Evolutionary conservation across 116 monocot genomes (phyloP).

Genomic region (Dioscorea cayenensis): DNA sequence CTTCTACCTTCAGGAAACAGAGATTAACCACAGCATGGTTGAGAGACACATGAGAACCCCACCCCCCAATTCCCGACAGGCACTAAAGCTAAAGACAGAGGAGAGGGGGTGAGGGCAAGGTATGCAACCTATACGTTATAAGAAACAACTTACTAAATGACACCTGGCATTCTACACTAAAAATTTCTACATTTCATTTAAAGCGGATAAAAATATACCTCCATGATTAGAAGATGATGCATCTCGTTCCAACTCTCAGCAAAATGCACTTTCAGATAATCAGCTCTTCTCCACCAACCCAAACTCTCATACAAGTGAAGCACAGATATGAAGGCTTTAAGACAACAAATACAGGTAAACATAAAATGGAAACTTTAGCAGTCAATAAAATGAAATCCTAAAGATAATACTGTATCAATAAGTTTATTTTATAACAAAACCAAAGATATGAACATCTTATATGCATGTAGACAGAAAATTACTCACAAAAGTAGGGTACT

Average conservation of each 20-base stretch:
- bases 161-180: no score
- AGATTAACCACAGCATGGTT: no score
- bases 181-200: background rate
- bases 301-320: constrained; percentile 93
- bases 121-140: background rate
- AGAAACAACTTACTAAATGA: no score
- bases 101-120: background rate
- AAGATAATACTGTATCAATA: background rate
- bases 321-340: constrained; percentile 90
- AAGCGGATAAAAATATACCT: constrained; percentile 28
- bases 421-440: no score
- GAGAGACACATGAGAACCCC: no score
- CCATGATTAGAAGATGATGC: constrained; percentile 99
- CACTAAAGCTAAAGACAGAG: no score
- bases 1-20: no score
- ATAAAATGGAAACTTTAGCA: background rate
- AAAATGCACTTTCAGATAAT: constrained; percentile 99
- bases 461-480: background rate
- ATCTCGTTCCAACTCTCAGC: constrained; percentile 97
- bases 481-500: constrained; percentile 95
- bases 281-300: constrained; percentile 99
- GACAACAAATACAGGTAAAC: background rate
- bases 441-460: background rate
- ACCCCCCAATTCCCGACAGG: no score
- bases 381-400: background rate